These are phyloP conservation scores for Agroathelia rolfsii DNA, from an alignment of 1,284 basidiomycete species.

Conservation along the genomic window DNA sequence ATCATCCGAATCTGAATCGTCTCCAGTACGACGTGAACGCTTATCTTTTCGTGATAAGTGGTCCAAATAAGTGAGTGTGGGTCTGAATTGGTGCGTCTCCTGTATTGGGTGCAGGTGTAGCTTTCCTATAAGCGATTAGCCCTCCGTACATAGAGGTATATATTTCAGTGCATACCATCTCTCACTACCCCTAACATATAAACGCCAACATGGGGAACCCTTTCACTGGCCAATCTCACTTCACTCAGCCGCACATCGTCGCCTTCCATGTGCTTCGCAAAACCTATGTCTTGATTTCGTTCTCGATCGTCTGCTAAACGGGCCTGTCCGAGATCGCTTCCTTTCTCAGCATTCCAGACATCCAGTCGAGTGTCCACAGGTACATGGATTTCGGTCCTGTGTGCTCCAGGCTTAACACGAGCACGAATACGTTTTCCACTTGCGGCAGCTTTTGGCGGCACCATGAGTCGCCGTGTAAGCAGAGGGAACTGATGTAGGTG, in stretches of 20 bases:
- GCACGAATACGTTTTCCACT: conserved; percentile 70
- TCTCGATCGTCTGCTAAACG: conserved; percentile 62
- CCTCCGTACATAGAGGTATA: conserved; percentile 3
- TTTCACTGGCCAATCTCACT: conserved; percentile 62
- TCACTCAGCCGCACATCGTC: conserved; percentile 56
- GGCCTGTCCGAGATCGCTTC: conserved; percentile 52
- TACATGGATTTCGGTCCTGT: conserved; percentile 63
- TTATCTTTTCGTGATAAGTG: conserved; percentile 51
- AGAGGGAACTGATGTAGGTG: conserved; percentile 75
- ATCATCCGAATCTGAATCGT: conserved; percentile 66
- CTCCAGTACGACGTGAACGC: conserved; percentile 38
- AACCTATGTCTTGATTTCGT: conserved; percentile 50
- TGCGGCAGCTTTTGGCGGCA: conserved; percentile 57
- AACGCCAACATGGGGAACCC: conserved; percentile 47
- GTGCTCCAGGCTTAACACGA: conserved; percentile 52
- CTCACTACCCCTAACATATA: conserved; percentile 68
- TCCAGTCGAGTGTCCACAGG: conserved; percentile 67
- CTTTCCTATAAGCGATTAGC: conserved; percentile 34
- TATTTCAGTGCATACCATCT: conserved; percentile 38
- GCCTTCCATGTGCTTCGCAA: conserved; percentile 36
- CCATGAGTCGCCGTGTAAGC: conserved; percentile 58
- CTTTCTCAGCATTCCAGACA: conserved; percentile 66
- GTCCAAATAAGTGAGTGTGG: conserved; percentile 71
- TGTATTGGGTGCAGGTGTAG: conserved; percentile 70
- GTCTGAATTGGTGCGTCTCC: conserved; percentile 70